Percentiles rank a stretch among this genome's conserved stretches.
phyloP scores from a whole-genome alignment of 352 stramenopile genomes.

The Phytopythium litorale region DNA sequence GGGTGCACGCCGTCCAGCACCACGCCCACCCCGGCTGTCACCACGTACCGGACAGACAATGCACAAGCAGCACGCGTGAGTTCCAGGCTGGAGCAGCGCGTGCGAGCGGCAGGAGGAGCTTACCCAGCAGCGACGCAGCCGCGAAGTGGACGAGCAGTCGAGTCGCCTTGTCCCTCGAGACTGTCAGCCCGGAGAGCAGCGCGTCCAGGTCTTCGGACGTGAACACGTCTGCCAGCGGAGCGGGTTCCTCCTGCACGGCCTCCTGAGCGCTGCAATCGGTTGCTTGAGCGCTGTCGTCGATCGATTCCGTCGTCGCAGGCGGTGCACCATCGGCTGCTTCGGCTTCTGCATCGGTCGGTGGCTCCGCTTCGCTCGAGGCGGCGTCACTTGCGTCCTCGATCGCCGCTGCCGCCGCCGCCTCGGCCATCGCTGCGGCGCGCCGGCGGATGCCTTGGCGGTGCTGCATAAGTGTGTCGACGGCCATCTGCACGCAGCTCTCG shows the following conservation, averaged over 20 bases:
- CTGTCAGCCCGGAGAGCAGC: slow-evolving; percentile 26
- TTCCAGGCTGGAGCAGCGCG: not conserved
- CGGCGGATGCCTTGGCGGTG: not conserved
- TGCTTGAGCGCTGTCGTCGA: not conserved
- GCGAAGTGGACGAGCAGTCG: slow-evolving; percentile 37
- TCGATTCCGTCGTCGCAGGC: not conserved
- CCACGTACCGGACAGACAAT: not conserved
- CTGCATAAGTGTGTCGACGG: slow-evolving; percentile 17
- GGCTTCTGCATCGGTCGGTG: not conserved
- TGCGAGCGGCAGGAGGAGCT: not conserved
- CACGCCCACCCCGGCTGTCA: slow-evolving; percentile 46
- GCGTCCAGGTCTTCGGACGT: slow-evolving; percentile 28
- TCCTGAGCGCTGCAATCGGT: not conserved
- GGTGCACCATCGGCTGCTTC: not conserved
- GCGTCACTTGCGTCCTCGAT: not conserved
- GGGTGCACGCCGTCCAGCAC: slow-evolving; percentile 65
- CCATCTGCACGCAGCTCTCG: slow-evolving; percentile 32
- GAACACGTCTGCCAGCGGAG: slow-evolving; percentile 27
- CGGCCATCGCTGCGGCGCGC: not conserved
- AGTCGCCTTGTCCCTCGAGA: slow-evolving; percentile 25
- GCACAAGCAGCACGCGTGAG: not conserved
- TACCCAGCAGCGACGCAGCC: slow-evolving; percentile 32
- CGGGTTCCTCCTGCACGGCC: slow-evolving; percentile 8
- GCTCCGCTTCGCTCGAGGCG: slow-evolving; percentile 9
- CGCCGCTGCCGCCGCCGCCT: not conserved